These are phyloP conservation scores for Rhododendron williamsianum DNA, from an alignment of 148 eudicot genomes.

Conservation along the genomic window DNA sequence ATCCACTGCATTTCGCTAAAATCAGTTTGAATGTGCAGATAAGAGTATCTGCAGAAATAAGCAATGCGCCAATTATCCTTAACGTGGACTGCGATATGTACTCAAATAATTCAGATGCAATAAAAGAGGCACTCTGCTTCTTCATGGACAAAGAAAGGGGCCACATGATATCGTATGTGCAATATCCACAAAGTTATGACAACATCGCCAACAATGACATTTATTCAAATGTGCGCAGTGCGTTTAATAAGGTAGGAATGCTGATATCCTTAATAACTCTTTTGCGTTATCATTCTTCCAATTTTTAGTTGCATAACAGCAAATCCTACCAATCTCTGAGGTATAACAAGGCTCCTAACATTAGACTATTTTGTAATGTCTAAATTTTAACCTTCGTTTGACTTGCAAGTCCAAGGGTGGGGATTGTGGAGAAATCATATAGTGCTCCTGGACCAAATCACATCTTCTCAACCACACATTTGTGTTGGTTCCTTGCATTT, in stretches of 20 bases:
- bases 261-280: not conserved
- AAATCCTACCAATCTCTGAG: too few relatives aligned
- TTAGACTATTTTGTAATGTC: too few relatives aligned
- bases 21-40: conserved; percentile 23
- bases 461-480: too few relatives aligned
- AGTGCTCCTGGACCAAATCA: too few relatives aligned
- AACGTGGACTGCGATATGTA: conserved; percentile 47
- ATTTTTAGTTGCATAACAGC: too few relatives aligned
- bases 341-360: not conserved
- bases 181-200: conserved; percentile 27
- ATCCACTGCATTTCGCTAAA: not conserved
- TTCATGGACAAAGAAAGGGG: conserved; percentile 39
- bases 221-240: conserved; percentile 12
- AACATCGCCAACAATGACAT: conserved; percentile 32
- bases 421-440: too few relatives aligned
- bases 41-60: conserved; percentile 42
- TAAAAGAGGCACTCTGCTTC: conserved; percentile 36
- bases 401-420: too few relatives aligned
- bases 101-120: conserved; percentile 36
- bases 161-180: conserved; percentile 26
- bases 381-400: too few relatives aligned
- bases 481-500: too few relatives aligned
- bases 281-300: not conserved
- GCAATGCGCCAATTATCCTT: conserved; percentile 39
- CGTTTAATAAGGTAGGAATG: conserved; percentile 10